Conservation (phyloP, 2,329 filamentous ascomycete species). For the Alternaria dauci region DNA sequence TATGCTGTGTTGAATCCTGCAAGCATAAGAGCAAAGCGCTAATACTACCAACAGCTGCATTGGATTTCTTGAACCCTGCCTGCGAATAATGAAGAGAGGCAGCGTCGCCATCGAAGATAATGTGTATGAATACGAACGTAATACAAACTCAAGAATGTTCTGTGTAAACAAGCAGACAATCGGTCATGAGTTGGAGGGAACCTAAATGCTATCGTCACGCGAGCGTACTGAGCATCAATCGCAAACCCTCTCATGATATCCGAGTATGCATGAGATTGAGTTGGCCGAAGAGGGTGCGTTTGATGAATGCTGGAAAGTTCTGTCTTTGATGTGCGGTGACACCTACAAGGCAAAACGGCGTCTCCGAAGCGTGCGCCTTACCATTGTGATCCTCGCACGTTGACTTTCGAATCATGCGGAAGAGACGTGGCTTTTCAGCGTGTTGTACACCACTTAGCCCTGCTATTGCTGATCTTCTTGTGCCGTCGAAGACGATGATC, state of each 20-base stretch:
- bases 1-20: slow-evolving; percentile 24
- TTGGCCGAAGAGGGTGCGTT: not conserved
- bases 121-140: slow-evolving; percentile 5
- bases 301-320: not conserved
- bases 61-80: slow-evolving; percentile 23
- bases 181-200: not conserved
- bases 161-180: not conserved
- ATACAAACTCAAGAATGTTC: not conserved
- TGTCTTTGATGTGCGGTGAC: not conserved
- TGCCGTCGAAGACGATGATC: not conserved
- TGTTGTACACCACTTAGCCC: not conserved
- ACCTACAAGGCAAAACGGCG: not conserved
- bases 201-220: not conserved
- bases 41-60: slow-evolving; percentile 17
- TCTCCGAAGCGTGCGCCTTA: not conserved
- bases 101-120: not conserved
- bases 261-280: not conserved
- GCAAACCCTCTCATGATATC: not conserved
- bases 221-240: not conserved
- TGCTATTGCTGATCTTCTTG: not conserved
- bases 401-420: not conserved
- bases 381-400: not conserved
- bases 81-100: slow-evolving; percentile 11
- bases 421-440: not conserved
- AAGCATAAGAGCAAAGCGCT: slow-evolving; percentile 1